Conservation (phyloP, 805 yeast genomes). For the Candida saitoana region DNA sequence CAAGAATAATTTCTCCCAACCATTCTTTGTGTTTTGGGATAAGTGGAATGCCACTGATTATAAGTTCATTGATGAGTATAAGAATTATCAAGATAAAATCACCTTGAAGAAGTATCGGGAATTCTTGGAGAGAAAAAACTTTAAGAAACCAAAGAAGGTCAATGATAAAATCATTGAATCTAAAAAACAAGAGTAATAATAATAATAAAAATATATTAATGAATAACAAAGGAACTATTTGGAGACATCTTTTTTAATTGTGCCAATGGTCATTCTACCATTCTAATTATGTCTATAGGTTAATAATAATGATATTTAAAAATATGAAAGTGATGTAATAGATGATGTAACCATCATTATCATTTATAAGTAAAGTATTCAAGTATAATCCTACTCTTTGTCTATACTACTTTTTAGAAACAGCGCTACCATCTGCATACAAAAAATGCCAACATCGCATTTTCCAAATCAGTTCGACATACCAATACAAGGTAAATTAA, state of each 20-base stretch:
- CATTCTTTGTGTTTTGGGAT: conserved; percentile 96
- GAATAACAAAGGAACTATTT: not conserved
- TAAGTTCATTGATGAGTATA: conserved; percentile 57
- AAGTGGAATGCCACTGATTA: conserved; percentile 65
- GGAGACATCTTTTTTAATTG: no score
- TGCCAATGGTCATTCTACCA: not conserved
- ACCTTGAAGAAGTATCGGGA: conserved; percentile 64
- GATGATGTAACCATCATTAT: no score
- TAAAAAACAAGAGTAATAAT: not conserved
- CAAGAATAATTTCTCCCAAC: conserved; percentile 90
- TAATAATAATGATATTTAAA: not conserved
- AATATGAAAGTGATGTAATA: no score
- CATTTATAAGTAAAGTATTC: no score
- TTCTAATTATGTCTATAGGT: not conserved
- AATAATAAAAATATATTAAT: no score
- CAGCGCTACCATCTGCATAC: not conserved
- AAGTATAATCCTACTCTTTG: no score
- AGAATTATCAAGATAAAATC: conserved; percentile 58
- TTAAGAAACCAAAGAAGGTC: conserved; percentile 1
- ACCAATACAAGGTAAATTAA: no score
- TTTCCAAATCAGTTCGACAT: no score
- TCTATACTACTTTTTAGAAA: no score
- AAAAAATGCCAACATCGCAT: not conserved
- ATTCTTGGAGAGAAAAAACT: conserved; percentile 41
- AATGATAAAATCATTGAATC: not conserved